Percentiles rank a stretch among this genome's conserved stretches.
These are phyloP conservation scores for Teunomyces gatunensis DNA, from an alignment of 805 yeast genomes.

Conservation along the genomic window DNA sequence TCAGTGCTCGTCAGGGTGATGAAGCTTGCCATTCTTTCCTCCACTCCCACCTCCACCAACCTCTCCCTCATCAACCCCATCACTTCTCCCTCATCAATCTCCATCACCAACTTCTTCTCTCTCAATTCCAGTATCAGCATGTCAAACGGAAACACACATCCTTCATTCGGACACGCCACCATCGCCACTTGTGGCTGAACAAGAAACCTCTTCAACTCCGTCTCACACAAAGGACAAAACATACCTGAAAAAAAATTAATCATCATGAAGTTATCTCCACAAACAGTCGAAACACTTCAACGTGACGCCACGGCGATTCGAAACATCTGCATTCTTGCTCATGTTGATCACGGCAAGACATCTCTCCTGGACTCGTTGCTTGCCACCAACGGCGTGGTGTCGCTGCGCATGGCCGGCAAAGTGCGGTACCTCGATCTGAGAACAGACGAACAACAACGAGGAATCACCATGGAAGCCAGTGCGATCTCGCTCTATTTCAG, in stretches of 20 bases:
- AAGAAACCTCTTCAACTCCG: conserved; percentile 22
- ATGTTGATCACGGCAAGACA: conserved; percentile 98
- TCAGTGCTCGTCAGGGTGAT: conserved; percentile 12
- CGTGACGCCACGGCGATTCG: conserved; percentile 67
- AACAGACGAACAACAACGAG: conserved; percentile 93
- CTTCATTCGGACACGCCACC: conserved; percentile 25
- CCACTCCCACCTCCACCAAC: conserved; percentile 24
- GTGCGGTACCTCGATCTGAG: conserved; percentile 90
- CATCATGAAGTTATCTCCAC: conserved; percentile 57
- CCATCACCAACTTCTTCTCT: conserved; percentile 18
- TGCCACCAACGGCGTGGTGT: conserved; percentile 95
- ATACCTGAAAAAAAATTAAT: conserved; percentile 7
- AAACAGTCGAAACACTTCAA: conserved; percentile 65
- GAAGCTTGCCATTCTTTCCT: conserved; percentile 24
- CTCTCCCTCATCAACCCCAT: conserved; percentile 25
- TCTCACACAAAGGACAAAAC: conserved; percentile 30
- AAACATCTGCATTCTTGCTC: conserved; percentile 94
- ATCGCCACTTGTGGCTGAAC: conserved; percentile 26
- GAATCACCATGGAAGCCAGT: conserved; percentile 96
- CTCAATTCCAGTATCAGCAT: conserved; percentile 27
- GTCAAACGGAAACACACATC: conserved; percentile 34
- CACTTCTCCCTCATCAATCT: conserved; percentile 21
- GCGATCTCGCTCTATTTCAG: conserved; percentile 92
- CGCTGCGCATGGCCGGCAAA: conserved; percentile 93
- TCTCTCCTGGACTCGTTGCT: conserved; percentile 87